Conservation (phyloP, 495 filamentous ascomycete species). For the Saxispiralis lemnorum region DNA sequence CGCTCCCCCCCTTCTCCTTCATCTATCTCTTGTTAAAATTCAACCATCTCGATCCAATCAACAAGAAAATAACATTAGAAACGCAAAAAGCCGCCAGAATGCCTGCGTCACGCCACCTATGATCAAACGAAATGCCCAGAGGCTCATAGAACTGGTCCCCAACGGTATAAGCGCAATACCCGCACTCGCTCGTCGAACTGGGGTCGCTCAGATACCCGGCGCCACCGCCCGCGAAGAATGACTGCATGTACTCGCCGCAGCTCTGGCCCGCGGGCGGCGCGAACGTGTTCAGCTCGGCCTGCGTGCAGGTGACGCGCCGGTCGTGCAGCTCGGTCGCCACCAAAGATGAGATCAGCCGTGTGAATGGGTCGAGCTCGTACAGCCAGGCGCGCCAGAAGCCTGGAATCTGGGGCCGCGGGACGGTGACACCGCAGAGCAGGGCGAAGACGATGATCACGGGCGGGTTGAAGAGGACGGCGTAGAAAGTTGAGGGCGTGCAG, state of each 20-base stretch:
- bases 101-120: constrained; percentile 65
- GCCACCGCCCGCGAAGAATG: constrained; percentile 45
- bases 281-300: constrained; percentile 43
- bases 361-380: constrained; percentile 71
- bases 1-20: no score
- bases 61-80: constrained; percentile 61
- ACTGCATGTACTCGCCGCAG: constrained; percentile 57
- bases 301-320: constrained; percentile 39
- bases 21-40: constrained; percentile 14
- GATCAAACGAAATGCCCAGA: constrained; percentile 42
- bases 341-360: constrained; percentile 62
- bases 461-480: constrained; percentile 56
- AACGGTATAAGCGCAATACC: constrained; percentile 61
- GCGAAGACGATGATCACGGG: constrained; percentile 64
- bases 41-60: constrained; percentile 31
- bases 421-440: constrained; percentile 70
- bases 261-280: constrained; percentile 38
- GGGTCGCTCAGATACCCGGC: constrained; percentile 53
- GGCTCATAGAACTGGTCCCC: constrained; percentile 62
- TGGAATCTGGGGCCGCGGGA: constrained; percentile 58
- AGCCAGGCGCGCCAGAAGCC: constrained; percentile 65
- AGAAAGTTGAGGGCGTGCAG: constrained; percentile 50
- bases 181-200: constrained; percentile 37
- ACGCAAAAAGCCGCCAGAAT: constrained; percentile 56
- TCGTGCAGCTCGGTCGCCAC: constrained; percentile 56